Percentiles rank a stretch among this genome's conserved stretches.
Conservation (phyloP, 352 stramenopile species). For the Pythium sukuiense region DNA sequence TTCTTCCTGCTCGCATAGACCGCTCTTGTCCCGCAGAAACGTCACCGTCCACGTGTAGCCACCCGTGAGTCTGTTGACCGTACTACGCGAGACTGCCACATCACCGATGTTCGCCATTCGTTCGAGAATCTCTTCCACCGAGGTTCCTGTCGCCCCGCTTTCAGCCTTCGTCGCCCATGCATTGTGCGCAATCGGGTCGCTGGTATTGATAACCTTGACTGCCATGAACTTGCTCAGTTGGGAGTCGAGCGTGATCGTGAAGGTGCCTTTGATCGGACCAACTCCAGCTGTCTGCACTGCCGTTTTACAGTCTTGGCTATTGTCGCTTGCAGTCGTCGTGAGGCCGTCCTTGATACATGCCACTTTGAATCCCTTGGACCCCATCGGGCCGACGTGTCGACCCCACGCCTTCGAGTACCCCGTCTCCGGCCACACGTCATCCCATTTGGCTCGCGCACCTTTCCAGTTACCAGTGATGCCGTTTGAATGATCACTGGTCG, state of each 20-base stretch:
- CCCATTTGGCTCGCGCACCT: constrained; percentile 68
- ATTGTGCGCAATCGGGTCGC: constrained; percentile 90
- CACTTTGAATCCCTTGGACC: constrained; percentile 37
- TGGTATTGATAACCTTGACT: constrained; percentile 58
- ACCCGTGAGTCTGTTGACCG: constrained; percentile 85
- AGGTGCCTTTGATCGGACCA: constrained; percentile 90
- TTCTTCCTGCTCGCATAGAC: constrained; percentile 66
- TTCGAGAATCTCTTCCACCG: constrained; percentile 95
- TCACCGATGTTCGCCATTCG: constrained; percentile 93
- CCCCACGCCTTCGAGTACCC: constrained; percentile 96
- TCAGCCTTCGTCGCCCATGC: constrained; percentile 86
- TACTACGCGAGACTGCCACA: constrained; percentile 87
- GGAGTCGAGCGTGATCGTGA: constrained; percentile 91
- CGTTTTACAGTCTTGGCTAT: constrained; percentile 46
- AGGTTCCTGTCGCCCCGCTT: constrained; percentile 90
- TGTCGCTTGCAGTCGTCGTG: constrained; percentile 59
- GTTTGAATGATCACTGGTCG: constrained; percentile 84
- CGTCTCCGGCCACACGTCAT: constrained; percentile 90
- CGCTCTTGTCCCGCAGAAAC: constrained; percentile 88
- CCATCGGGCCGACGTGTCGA: constrained; percentile 92
- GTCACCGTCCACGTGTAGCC: constrained; percentile 95
- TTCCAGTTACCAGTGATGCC: constrained; percentile 92
- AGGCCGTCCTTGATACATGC: constrained; percentile 64
- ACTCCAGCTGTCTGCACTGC: constrained; percentile 36
- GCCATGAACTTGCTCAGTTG: constrained; percentile 65